A percentile compares a stretch with the other conserved stretches of the same genome.
phyloP scores from a whole-genome alignment of 768 basidiomycete species.

The Tricholoma sp. region DNA sequence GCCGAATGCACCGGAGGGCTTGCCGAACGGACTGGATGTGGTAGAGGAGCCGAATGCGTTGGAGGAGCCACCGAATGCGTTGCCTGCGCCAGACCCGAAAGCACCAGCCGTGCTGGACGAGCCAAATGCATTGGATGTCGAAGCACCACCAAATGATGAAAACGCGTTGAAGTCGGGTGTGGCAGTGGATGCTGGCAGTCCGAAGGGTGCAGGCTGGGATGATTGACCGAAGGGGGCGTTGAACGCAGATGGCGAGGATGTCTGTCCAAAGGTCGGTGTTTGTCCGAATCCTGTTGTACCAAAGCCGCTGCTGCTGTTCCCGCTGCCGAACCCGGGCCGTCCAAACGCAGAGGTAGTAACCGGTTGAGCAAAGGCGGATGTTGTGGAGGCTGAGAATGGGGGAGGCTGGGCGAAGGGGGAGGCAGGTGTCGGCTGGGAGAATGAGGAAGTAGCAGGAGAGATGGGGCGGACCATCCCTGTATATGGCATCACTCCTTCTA shows the following conservation, averaged over 20 bases:
- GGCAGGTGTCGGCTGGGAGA: background rate
- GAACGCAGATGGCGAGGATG: conserved; percentile 11
- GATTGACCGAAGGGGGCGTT: conserved; percentile 23
- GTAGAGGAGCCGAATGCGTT: conserved; percentile 9
- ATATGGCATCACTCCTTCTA: conserved; percentile 58
- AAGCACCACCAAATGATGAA: conserved; percentile 12
- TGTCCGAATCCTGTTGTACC: conserved; percentile 22
- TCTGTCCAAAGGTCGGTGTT: conserved; percentile 23
- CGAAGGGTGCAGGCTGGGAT: conserved; percentile 12
- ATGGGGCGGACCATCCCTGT: conserved; percentile 40
- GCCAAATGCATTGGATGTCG: conserved; percentile 19
- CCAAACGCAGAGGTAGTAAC: conserved; percentile 26
- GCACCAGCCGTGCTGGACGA: background rate
- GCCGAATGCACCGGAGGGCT: conserved; percentile 13
- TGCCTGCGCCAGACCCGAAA: conserved; percentile 12
- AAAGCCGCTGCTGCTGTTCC: conserved; percentile 7
- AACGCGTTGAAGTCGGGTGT: conserved; percentile 16
- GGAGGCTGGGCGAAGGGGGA: background rate
- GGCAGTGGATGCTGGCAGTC: no score
- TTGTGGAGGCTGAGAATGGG: conserved; percentile 14
- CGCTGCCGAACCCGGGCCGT: conserved; percentile 12
- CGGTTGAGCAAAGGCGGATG: conserved; percentile 14
- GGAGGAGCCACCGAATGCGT: conserved; percentile 14
- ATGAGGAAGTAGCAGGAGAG: no score
- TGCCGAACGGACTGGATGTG: conserved; percentile 12